These are phyloP conservation scores for Myochromella boudieri DNA, from an alignment of 768 basidiomycete genomes.

Conservation along the genomic window DNA sequence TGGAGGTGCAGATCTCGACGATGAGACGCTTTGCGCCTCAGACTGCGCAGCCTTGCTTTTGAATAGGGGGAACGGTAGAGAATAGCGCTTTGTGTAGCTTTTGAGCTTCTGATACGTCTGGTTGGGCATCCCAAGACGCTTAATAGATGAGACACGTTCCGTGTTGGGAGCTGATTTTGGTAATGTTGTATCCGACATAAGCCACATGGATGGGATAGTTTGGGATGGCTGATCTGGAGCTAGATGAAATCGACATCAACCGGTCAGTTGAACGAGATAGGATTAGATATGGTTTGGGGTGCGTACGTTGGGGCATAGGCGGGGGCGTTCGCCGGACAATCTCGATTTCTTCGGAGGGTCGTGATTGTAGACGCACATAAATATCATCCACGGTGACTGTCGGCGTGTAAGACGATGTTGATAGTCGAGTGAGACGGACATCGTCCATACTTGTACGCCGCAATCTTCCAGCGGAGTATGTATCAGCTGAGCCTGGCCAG, in stretches of 20 bases:
- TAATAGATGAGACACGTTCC: slow-evolving; percentile 10
- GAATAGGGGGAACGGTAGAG: slow-evolving; percentile 43
- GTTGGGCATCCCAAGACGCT: too few relatives aligned
- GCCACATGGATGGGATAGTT: slow-evolving; percentile 51
- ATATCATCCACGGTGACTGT: slow-evolving; percentile 29
- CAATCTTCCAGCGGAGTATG: slow-evolving; percentile 6
- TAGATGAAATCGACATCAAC: not conserved
- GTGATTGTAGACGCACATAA: slow-evolving; percentile 22
- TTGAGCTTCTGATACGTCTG: slow-evolving; percentile 39
- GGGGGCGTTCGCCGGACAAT: slow-evolving; percentile 31
- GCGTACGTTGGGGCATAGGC: slow-evolving; percentile 5
- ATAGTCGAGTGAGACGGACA: slow-evolving; percentile 2
- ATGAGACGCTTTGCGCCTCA: slow-evolving; percentile 1
- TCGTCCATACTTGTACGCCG: slow-evolving; percentile 26
- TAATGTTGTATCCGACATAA: slow-evolving; percentile 37
- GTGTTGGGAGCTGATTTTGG: slow-evolving; percentile 32
- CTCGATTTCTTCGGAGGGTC: slow-evolving; percentile 26
- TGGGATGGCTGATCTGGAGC: slow-evolving; percentile 1
- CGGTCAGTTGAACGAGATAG: too few relatives aligned
- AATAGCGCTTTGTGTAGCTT: slow-evolving; percentile 49
- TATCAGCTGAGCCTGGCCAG: slow-evolving; percentile 6
- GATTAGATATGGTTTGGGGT: too few relatives aligned
- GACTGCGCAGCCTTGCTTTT: slow-evolving; percentile 7
- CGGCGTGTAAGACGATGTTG: slow-evolving; percentile 7
- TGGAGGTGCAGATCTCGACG: slow-evolving; percentile 14